These are phyloP conservation scores for Piper betle DNA, from an alignment of 164 flowering plant species.

Conservation along the genomic window DNA sequence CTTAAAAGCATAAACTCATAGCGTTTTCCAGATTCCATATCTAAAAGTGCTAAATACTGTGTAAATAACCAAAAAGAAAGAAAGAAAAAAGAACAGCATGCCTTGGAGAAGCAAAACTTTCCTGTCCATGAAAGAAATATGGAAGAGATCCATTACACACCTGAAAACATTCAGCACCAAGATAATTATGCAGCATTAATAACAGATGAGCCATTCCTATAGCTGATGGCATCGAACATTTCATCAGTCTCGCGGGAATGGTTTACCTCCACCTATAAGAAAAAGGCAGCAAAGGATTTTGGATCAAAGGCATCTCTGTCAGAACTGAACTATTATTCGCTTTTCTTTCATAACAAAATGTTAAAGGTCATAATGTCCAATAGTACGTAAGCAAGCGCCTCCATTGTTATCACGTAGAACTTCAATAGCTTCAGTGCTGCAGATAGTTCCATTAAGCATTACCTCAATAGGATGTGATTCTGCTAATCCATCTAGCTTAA, in stretches of 20 bases:
- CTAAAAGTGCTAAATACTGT: too few relatives aligned
- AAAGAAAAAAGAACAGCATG: too few relatives aligned
- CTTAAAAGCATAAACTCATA: too few relatives aligned
- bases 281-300: not conserved
- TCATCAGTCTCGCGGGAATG: constrained; percentile 89
- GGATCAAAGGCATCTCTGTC: not conserved
- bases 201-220: constrained; percentile 84
- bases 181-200: constrained; percentile 93
- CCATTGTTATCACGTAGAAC: not conserved
- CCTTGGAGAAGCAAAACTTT: not conserved
- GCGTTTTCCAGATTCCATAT: too few relatives aligned
- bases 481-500: constrained; percentile 74
- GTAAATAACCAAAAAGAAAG: too few relatives aligned
- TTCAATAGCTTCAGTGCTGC: not conserved
- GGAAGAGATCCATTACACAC: constrained; percentile 18
- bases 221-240: constrained; percentile 94
- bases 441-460: not conserved
- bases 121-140: not conserved
- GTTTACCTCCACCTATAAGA: constrained; percentile 67
- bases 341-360: too few relatives aligned
- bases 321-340: too few relatives aligned
- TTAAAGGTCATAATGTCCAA: too few relatives aligned
- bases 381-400: not conserved
- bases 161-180: constrained; percentile 85
- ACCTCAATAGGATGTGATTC: constrained; percentile 99